Base-by-base conservation (phyloP, 129 eudicot species). In the Tagetes patula region DNA sequence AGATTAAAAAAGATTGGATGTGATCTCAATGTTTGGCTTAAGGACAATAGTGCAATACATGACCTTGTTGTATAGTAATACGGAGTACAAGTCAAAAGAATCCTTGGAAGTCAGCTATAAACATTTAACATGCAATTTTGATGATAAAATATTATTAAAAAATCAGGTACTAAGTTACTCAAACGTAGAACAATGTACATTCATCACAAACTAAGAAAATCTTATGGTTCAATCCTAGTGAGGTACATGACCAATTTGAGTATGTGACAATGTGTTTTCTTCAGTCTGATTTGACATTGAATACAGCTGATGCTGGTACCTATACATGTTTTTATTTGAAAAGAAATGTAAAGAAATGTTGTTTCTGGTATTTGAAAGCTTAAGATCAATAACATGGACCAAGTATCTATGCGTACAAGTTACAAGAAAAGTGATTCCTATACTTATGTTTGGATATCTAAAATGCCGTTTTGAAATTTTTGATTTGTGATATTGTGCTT, bases 401-500 rank as follows among this genome's bases (percentile, higher is more conserved):
- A 65, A 40, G 42, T 65, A 59, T 4, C 7, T 30, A 62, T 31
- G 11, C 32, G 34, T 32, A 33, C 5, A 5, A 36, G 36, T 40
- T 69, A 36, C 47, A 69, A 48, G 73, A 69, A 49, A 13, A n/a
- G 49, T 49, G 47, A 34, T 36, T 36, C 34, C 36, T 69, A 38
- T 69, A 39, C 34, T 30, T 73, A 43, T 46, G 46, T 36, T 27
- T 62, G 77, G 48, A 73, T 61, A 72, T 45, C 41, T n/a, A 2
- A 34, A 63, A 63, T 5, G n/a, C 78, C 41, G 48, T 40, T 63
- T 48, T 61, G 33, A 5, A 43, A 50, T 72, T 4, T 12, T 39
- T 31, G 43, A 63, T 40, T 38, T 69, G 70, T 39, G 46, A 69
- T 59, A 20, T 56, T 76, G 41, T 67, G 69, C 75, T 43, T 67